Base-by-base conservation (phyloP, 129 eudicot genomes). In the Ambrosia artemisiifolia region DNA sequence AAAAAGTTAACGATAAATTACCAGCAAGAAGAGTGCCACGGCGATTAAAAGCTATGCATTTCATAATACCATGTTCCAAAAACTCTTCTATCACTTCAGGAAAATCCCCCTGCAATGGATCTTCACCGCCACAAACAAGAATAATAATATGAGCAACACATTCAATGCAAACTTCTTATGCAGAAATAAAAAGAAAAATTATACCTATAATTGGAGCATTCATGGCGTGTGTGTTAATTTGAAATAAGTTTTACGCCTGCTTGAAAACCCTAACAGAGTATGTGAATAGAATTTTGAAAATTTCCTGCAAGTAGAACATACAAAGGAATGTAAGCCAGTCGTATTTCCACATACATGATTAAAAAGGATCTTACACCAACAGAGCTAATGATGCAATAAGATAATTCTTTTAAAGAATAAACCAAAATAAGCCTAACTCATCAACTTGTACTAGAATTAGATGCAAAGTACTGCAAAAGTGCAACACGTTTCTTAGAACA, bases 11-110 rank as follows among this genome's bases (percentile, higher is more conserved):
- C 81, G 85, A 13, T 42, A 16, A 38, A 30, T 70, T 78, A 78
- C 99, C 99, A 57, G 97, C 99, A 69, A 94, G 96, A 77, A 94
- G 97, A 65, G 97, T 94, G 67, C 99, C 99, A 1, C 94, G 93
- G 68, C 97, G 96, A 86, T 94, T 94, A 62, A 94, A 94, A 80
- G 97, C 88, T 36, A 88, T 81, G 78, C 99, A 94, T 70, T 94
- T 94, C 97, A 88, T 90, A 17, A 88, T 73, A 20, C 96, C 99
- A 83, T 88, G 88, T 77, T 94, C 96, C 82, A 94, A 71, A 78
- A 85, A 94, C 87, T 94, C 99, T 80, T 94, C 99, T 67, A 90
- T 90, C 46, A 90, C 96, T 80, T 94, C 99, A 8, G 99, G 99
- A 46, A 94, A 94, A 83, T 90, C 99, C 69, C 99, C 99, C 76